These are phyloP conservation scores for Penicillium fuscoglaucum DNA, from an alignment of 2,329 filamentous ascomycete species.

Conservation along the genomic window DNA sequence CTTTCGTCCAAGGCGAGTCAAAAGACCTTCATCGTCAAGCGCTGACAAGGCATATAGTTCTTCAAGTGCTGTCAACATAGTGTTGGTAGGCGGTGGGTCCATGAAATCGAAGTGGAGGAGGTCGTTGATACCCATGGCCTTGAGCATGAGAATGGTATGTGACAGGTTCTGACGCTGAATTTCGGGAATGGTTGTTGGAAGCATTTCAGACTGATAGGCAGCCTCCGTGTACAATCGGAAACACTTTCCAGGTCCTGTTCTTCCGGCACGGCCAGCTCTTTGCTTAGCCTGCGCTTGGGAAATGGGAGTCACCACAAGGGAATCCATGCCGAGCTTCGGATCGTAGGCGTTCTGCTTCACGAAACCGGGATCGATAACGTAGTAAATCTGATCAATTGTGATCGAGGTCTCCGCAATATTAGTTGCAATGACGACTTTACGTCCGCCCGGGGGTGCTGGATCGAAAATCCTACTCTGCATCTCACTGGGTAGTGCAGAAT, in stretches of 20 bases:
- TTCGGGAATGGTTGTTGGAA: conserved; percentile 92
- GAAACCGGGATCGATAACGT: conserved; percentile 94
- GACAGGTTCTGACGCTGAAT: conserved; percentile 94
- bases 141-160: conserved; percentile 93
- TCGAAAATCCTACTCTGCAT: conserved; percentile 96
- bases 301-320: conserved; percentile 90
- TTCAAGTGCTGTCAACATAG: conserved; percentile 93
- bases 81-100: conserved; percentile 96
- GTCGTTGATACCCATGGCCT: conserved; percentile 99
- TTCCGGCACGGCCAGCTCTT: conserved; percentile 84
- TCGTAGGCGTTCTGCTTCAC: conserved; percentile 98
- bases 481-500: conserved; percentile 87
- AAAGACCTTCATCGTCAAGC: conserved; percentile 88
- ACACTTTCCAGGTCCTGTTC: conserved; percentile 93
- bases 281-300: conserved; percentile 97
- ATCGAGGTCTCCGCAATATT: conserved; percentile 98
- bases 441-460: conserved; percentile 76
- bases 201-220: conserved; percentile 94
- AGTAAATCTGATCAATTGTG: conserved; percentile 97
- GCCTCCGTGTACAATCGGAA: conserved; percentile 95
- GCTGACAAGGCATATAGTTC: conserved; percentile 91
- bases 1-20: conserved; percentile 88
- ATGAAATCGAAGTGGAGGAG: conserved; percentile 97
- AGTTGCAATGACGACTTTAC: conserved; percentile 96
- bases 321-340: conserved; percentile 96